These are phyloP conservation scores for Choricystis sp. DNA, from an alignment of 139 green algal genomes.

Conservation along the genomic window DNA sequence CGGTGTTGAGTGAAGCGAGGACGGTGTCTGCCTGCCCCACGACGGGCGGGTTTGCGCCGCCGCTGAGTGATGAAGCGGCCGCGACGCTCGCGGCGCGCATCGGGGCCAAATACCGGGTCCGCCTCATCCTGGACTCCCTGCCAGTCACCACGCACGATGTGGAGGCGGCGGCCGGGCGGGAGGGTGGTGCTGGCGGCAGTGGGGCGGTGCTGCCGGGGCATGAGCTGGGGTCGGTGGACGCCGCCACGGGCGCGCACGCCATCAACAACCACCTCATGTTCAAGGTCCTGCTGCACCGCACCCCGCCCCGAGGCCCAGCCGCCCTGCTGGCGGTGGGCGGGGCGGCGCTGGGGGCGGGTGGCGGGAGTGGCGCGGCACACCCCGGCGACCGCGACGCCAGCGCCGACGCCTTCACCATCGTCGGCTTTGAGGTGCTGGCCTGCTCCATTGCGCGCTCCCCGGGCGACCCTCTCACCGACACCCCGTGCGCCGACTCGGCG, in stretches of 20 bases:
- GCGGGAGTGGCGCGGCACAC: slow-evolving; percentile 1
- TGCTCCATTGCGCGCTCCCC: slow-evolving; percentile 63
- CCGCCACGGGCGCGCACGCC: slow-evolving; percentile 49
- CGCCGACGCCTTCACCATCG: slow-evolving; percentile 52
- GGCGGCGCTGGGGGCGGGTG: slow-evolving; percentile 3
- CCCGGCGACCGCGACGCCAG: not conserved
- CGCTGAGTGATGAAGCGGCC: slow-evolving; percentile 11
- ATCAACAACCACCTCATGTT: slow-evolving; percentile 94
- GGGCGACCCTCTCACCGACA: slow-evolving; percentile 25
- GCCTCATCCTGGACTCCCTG: slow-evolving; percentile 92
- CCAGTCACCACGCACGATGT: slow-evolving; percentile 82
- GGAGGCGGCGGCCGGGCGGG: slow-evolving; percentile 32
- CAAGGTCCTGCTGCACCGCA: slow-evolving; percentile 79
- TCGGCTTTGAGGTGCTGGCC: slow-evolving; percentile 80
- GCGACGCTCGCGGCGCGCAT: slow-evolving; percentile 50
- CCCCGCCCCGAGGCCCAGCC: slow-evolving; percentile 20
- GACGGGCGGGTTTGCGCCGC: not conserved
- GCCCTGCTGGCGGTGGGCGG: slow-evolving; percentile 3
- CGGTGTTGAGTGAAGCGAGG: slow-evolving; percentile 33
- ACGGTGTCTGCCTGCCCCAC: not conserved
- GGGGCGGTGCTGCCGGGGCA: slow-evolving; percentile 53
- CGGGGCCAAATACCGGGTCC: slow-evolving; percentile 67
- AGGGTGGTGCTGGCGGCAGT: slow-evolving; percentile 8
- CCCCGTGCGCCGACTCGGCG: slow-evolving; percentile 39
- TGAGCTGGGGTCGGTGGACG: slow-evolving; percentile 66